A percentile compares a stretch with the other conserved stretches of the same genome.
Evolutionary conservation across 805 yeast genomes (phyloP).

Genomic region (Ogataea pini): DNA sequence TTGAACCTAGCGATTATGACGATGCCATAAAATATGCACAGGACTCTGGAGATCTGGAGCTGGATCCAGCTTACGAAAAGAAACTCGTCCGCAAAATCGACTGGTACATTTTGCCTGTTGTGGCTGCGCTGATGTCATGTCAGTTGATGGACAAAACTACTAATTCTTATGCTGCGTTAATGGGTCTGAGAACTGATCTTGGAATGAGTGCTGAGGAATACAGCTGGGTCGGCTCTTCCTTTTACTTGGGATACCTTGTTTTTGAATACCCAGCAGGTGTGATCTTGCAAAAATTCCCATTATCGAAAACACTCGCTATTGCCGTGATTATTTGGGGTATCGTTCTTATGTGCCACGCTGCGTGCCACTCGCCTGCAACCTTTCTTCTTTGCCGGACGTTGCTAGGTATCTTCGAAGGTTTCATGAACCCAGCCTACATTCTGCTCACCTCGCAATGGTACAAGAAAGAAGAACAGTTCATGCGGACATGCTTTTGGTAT

Average conservation of each 20-base stretch:
- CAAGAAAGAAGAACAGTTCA: conserved; percentile 42
- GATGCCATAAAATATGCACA: conserved; percentile 38
- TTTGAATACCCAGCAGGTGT: conserved; percentile 44
- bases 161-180: conserved; percentile 35
- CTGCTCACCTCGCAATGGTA: conserved; percentile 58
- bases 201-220: conserved; percentile 47
- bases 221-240: conserved; percentile 52
- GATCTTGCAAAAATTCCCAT: conserved; percentile 44
- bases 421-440: conserved; percentile 57
- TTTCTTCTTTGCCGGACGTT: conserved; percentile 46
- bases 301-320: conserved; percentile 38
- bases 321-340: conserved; percentile 44
- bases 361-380: conserved; percentile 44
- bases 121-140: conserved; percentile 22
- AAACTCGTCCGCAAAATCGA: conserved; percentile 23
- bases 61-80: conserved; percentile 23
- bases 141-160: conserved; percentile 28
- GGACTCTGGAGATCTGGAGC: conserved; percentile 12
- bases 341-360: conserved; percentile 44
- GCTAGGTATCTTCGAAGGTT: conserved; percentile 52
- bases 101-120: conserved; percentile 23
- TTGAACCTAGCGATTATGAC: conserved; percentile 25
- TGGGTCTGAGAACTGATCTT: conserved; percentile 49
- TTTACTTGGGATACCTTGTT: conserved; percentile 49
- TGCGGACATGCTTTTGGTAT: conserved; percentile 47